phyloP scores from a whole-genome alignment of 257 asterid genomes.

The Capsicum rhomboideum region DNA sequence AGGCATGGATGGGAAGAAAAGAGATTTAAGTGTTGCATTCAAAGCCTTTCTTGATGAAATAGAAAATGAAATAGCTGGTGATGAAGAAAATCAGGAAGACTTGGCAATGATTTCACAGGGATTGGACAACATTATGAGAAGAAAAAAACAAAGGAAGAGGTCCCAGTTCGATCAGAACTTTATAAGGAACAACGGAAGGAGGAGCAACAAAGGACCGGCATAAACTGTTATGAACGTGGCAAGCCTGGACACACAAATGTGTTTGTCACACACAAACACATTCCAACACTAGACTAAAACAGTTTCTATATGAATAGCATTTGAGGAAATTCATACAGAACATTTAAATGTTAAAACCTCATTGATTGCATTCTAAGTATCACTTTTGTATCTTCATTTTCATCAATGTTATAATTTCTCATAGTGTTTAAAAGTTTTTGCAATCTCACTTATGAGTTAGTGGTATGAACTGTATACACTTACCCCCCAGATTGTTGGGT shows the following conservation, averaged over 20 bases:
- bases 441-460: too few relatives aligned
- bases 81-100: background rate
- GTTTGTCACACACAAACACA: background rate
- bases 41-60: background rate
- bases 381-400: constrained; percentile 40
- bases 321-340: background rate
- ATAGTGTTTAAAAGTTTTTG: constrained; percentile 21
- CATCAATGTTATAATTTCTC: constrained; percentile 37
- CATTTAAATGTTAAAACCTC: background rate
- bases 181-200: background rate
- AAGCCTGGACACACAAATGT: background rate
- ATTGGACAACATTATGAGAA: background rate
- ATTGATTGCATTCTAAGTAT: constrained; percentile 18
- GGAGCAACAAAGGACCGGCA: background rate
- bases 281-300: background rate
- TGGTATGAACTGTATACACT: too few relatives aligned
- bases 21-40: background rate
- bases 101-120: background rate
- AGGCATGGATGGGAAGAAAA: background rate
- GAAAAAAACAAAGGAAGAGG: background rate
- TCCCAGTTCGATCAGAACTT: background rate
- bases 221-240: background rate
- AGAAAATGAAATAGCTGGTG: background rate
- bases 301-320: background rate
- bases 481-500: too few relatives aligned